Evolutionary conservation across 441 rosid species (phyloP).

Genomic region (Populus hybrid): DNA sequence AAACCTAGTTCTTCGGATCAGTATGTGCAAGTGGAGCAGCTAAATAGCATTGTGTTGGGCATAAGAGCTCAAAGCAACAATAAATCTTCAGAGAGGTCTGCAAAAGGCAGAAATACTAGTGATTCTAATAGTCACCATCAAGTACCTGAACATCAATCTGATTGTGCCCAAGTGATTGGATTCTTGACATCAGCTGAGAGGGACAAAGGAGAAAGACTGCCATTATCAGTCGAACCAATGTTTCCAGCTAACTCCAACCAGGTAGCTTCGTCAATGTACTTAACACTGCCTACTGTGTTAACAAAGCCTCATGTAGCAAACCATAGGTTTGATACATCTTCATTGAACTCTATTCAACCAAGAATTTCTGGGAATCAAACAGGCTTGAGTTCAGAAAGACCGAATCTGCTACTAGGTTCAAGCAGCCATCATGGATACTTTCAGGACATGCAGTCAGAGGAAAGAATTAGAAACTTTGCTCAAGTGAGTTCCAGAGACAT

Average conservation of each 20-base stretch:
- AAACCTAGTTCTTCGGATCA: conserved; percentile 18
- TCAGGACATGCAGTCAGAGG: conserved; percentile 33
- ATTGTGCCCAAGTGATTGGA: conserved; percentile 22
- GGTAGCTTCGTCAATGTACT: conserved; percentile 40
- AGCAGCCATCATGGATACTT: conserved; percentile 34
- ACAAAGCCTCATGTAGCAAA: conserved; percentile 17
- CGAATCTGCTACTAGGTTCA: conserved; percentile 27
- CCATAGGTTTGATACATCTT: conserved; percentile 29
- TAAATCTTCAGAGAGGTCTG: conserved; percentile 20
- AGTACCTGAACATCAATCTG: conserved; percentile 16
- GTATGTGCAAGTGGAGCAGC: conserved; percentile 24
- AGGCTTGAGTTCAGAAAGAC: conserved; percentile 23
- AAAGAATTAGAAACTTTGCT: conserved; percentile 28
- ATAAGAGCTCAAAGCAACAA: conserved; percentile 34
- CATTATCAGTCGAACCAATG: conserved; percentile 23
- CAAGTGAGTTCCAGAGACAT: conserved; percentile 21
- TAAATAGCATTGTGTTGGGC: conserved; percentile 39
- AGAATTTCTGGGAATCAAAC: conserved; percentile 28
- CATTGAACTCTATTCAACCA: conserved; percentile 32
- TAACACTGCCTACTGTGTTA: conserved; percentile 31
- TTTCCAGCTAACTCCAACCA: conserved; percentile 23
- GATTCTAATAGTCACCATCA: conserved; percentile 13
- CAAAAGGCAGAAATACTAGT: conserved; percentile 27
- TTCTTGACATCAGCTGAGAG: conserved; percentile 21
- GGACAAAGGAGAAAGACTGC: conserved; percentile 27